Evolutionary conservation across 2,329 filamentous ascomycete genomes (phyloP).

Genomic region (Cercospora zeina): DNA sequence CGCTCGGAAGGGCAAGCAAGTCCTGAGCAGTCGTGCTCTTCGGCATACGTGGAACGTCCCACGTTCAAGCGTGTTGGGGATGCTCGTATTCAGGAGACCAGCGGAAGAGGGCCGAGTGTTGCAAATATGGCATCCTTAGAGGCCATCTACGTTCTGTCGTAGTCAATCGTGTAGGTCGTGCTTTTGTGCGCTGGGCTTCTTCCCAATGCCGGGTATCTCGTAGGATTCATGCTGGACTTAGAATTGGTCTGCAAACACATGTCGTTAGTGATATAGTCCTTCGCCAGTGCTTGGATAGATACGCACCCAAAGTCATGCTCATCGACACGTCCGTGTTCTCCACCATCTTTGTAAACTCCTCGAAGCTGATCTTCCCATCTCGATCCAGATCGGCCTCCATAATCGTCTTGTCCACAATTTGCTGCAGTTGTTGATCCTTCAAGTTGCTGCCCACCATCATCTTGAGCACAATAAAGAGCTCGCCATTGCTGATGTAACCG

Average conservation of each 20-base stretch:
- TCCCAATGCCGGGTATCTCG: conserved; percentile 13
- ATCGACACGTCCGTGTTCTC: conserved; percentile 79
- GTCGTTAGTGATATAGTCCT: neutral
- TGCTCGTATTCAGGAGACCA: neutral
- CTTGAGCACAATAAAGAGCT: conserved; percentile 98
- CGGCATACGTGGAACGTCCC: neutral
- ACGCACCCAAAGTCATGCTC: conserved; percentile 66
- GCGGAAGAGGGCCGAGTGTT: neutral
- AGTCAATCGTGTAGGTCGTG: conserved; percentile 1
- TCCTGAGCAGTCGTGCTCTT: neutral
- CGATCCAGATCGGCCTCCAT: conserved; percentile 97
- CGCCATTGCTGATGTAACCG: conserved; percentile 97
- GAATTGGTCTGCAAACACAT: conserved; percentile 25
- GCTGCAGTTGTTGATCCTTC: conserved; percentile 98
- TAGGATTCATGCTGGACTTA: conserved; percentile 21
- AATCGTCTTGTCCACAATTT: conserved; percentile 99
- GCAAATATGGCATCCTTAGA: neutral
- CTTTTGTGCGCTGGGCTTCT: neutral
- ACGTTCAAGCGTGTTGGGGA: neutral
- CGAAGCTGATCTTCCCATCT: conserved; percentile 98
- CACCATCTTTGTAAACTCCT: conserved; percentile 98
- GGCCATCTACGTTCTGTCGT: conserved; percentile 6
- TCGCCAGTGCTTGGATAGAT: neutral
- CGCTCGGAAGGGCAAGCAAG: neutral
- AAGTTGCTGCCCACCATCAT: conserved; percentile 99